Evolutionary conservation across 2,329 filamentous ascomycete genomes (phyloP).

Genomic region (Grosmannia penicillata): DNA sequence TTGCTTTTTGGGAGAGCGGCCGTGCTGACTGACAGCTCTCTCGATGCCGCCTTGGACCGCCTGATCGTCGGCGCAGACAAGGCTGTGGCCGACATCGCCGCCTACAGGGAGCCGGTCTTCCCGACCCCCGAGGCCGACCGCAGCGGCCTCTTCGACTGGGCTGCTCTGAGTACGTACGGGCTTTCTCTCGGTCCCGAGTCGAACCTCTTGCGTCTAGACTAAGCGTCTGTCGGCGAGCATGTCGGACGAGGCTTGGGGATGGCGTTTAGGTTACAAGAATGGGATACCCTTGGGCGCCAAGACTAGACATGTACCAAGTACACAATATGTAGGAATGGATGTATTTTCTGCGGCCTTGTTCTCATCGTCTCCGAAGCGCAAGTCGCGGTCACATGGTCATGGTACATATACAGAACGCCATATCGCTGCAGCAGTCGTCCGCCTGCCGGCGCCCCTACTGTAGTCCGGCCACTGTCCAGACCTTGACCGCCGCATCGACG

Average conservation of each 20-base stretch:
- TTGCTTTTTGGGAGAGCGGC: background rate
- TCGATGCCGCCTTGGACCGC: conserved; percentile 13
- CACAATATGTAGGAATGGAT: too few species aligned
- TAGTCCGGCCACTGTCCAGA: conserved; percentile 57
- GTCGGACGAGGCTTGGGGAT: too few species aligned
- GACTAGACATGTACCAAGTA: too few species aligned
- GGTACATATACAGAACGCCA: background rate
- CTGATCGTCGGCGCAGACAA: conserved; percentile 9
- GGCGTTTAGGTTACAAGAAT: too few species aligned
- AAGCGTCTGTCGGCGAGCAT: too few species aligned
- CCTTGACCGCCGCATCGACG: conserved; percentile 79
- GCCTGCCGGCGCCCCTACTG: conserved; percentile 18
- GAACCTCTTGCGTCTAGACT: conserved; percentile 6
- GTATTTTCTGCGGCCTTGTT: too few species aligned
- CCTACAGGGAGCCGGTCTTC: conserved; percentile 14
- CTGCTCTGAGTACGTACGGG: conserved; percentile 6
- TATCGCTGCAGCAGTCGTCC: background rate
- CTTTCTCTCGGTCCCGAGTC: background rate
- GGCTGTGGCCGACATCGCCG: conserved; percentile 11
- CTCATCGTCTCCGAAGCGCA: too few species aligned
- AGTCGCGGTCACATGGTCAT: background rate
- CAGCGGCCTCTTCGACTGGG: conserved; percentile 19
- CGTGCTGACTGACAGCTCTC: conserved; percentile 8
- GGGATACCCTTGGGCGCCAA: too few species aligned
- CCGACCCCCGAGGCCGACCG: conserved; percentile 15